phyloP scores from a whole-genome alignment of 78 protist species.

The Monosiga brevicollis region DNA sequence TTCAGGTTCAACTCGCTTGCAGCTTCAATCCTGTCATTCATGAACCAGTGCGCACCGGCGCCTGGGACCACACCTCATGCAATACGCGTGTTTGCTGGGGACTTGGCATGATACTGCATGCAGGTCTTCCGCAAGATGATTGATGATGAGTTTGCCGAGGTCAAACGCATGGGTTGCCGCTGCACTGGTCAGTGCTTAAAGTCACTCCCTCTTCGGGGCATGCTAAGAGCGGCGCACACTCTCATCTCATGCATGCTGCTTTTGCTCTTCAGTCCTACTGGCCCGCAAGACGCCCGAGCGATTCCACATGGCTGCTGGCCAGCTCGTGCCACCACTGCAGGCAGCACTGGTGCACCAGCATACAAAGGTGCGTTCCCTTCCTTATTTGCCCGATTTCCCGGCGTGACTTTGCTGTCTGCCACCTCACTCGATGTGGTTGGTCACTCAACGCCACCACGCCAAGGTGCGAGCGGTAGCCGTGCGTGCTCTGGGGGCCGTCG shows the following conservation, averaged over 20 bases:
- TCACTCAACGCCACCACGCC: neutral
- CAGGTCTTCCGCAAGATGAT: neutral
- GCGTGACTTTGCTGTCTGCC: neutral
- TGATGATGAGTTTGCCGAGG: neutral
- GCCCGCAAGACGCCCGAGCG: neutral
- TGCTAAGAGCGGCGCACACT: neutral
- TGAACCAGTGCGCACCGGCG: neutral
- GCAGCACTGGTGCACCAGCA: neutral
- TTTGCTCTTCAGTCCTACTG: neutral
- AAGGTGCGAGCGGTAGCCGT: neutral
- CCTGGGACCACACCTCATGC: neutral
- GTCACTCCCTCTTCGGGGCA: neutral
- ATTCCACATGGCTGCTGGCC: neutral
- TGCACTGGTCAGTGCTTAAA: neutral
- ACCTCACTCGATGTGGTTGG: neutral
- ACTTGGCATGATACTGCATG: neutral
- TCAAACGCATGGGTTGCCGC: neutral
- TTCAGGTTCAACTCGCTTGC: neutral
- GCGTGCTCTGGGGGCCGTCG: neutral
- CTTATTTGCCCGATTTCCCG: neutral
- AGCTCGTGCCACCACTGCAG: neutral
- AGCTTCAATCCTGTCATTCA: neutral
- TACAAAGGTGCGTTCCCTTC: neutral
- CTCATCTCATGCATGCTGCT: neutral
- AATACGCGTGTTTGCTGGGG: neutral